phyloP scores from a whole-genome alignment of 2,329 filamentous ascomycete species.

The Aphanocladium album region DNA sequence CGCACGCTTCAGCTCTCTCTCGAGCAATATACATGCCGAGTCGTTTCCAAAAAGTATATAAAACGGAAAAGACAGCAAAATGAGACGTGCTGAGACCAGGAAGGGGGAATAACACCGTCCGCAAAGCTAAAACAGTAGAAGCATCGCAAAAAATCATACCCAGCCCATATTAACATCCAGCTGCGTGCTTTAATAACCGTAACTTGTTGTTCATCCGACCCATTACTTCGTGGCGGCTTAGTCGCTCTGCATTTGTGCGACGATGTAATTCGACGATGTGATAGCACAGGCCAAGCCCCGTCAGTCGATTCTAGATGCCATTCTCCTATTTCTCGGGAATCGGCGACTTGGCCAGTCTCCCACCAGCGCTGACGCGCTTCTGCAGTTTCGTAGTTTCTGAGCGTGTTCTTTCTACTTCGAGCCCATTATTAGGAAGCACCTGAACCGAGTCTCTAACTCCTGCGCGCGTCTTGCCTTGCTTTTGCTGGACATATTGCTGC shows the following conservation, averaged over 20 bases:
- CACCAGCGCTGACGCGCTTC: conserved; percentile 75
- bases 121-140: not conserved
- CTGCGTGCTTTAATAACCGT: not conserved
- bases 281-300: conserved; percentile 33
- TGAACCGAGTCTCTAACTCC: conserved; percentile 54
- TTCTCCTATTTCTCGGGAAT: conserved; percentile 57
- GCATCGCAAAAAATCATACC: not conserved
- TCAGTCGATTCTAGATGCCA: conserved; percentile 35
- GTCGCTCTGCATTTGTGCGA: conserved; percentile 19
- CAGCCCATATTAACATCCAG: not conserved
- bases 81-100: not conserved
- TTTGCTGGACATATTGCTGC: conserved; percentile 80
- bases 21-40: not conserved
- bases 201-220: conserved; percentile 7
- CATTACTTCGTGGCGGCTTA: conserved; percentile 6
- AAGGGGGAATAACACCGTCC: not conserved
- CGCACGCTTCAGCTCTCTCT: conserved; percentile 2
- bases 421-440: conserved; percentile 49
- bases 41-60: not conserved
- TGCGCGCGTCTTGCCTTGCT: conserved; percentile 44
- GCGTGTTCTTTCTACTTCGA: conserved; percentile 44
- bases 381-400: conserved; percentile 61
- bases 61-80: not conserved
- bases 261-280: conserved; percentile 27
- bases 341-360: conserved; percentile 61